Evolutionary conservation across 2,329 filamentous ascomycete species (phyloP), one percentile per base, ranked within the genome.

Genomic region (Pochonia chlamydosporia): DNA sequence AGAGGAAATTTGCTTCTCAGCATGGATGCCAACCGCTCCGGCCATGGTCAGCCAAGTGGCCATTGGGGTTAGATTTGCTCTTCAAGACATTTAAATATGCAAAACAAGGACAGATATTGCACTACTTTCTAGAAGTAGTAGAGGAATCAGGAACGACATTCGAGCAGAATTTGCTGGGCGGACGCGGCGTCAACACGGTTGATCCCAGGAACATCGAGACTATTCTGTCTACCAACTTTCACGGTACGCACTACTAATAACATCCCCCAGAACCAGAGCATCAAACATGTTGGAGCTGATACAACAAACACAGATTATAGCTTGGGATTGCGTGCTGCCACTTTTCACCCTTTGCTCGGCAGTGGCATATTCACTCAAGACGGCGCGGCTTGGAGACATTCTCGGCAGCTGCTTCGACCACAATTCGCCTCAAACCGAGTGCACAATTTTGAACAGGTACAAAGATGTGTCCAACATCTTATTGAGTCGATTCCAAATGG

Each of bases 161-260:
- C 28, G 28, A 45, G 9, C 47, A 53, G 41, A 31, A 36, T 25
- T 46, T 40, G 11, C 46, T 53, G 14, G 47, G 49, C 9, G 26
- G 24, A 6, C 33, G 40, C 4, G 18, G 33, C 11, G 56, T 49
- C 28, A 26, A 44, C 24, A 53, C 52, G 11, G 28, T 58, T 13
- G 74, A 77, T 35, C 65, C 68, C 2, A 66, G 70, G 41, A 79
- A 78, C 49, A 62, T 79, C 36, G 70, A 78, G 53, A 67, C 73
- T 1, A 64, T 78, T 8, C 63, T 79, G 3, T 70, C 74, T 1
- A 69, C 68, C 2, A 68, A 74, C 40, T 78, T 77, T 53, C 58
- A 63, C 13, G 43, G 48, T 49, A 46, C 9, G 21, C n/a, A 25
- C 36, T 39, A 18, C 20, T 28, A 3, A 20, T n/a, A n/a, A n/a